A percentile compares a stretch with the other conserved stretches of the same genome.
Conservation (phyloP, 2,329 filamentous ascomycete genomes). For the Claviceps pusilla region DNA sequence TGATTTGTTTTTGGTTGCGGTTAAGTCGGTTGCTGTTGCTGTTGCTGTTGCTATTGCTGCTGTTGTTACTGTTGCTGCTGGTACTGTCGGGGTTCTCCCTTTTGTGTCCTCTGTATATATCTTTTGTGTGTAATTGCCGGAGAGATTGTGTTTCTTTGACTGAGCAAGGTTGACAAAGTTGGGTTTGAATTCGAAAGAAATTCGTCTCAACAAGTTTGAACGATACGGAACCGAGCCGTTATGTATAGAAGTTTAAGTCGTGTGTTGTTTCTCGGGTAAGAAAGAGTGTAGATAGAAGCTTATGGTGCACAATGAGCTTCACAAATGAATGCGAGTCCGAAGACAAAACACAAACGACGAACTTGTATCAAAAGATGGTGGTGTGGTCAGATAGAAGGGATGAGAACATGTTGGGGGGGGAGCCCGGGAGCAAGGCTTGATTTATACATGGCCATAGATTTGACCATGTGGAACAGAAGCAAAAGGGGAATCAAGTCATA, state of each 20-base stretch:
- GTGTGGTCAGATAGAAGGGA: neutral
- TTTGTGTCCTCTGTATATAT: neutral
- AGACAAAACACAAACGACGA: constrained; percentile 1
- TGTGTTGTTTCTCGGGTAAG: neutral
- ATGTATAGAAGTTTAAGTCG: neutral
- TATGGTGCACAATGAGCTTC: constrained; percentile 8
- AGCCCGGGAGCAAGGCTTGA: neutral
- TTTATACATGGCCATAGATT: constrained; percentile 2
- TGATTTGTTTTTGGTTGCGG: neutral
- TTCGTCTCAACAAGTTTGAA: neutral
- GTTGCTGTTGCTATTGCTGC: constrained; percentile 3
- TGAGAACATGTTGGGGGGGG: no score
- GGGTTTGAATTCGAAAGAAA: no score
- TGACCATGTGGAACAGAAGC: neutral
- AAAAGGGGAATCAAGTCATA: no score
- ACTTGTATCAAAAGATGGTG: neutral
- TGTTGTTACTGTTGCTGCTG: constrained; percentile 2
- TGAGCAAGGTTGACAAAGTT: neutral
- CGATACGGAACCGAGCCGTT: constrained; percentile 1
- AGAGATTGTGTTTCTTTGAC: constrained; percentile 5
- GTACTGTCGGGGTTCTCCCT: neutral
- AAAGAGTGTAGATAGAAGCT: constrained; percentile 3
- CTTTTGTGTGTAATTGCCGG: neutral
- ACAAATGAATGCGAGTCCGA: constrained; percentile 15
- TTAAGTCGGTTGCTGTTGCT: neutral